phyloP scores from a whole-genome alignment of 176 grass and related monocot species.

The Themeda triandra region DNA sequence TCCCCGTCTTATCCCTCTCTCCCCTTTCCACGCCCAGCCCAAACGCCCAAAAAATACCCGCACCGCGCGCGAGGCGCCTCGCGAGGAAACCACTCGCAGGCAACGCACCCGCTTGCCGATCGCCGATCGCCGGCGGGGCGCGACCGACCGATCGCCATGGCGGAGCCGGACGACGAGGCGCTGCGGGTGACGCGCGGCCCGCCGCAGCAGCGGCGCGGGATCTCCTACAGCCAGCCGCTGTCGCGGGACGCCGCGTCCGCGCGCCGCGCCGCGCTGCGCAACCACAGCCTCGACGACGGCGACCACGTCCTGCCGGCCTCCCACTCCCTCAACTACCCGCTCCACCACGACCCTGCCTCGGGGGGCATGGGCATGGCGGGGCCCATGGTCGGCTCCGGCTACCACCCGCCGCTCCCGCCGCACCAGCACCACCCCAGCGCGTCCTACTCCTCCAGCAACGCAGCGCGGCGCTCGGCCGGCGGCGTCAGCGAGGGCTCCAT shows the following conservation, averaged over 20 bases:
- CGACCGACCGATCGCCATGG: slow-evolving; percentile 10
- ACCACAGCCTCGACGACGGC: slow-evolving; percentile 77
- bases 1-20: slow-evolving; percentile 39
- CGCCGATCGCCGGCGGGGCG: background rate
- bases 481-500: slow-evolving; percentile 52
- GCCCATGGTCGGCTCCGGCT: background rate
- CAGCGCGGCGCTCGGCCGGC: slow-evolving; percentile 2
- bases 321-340: slow-evolving; percentile 38
- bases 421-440: slow-evolving; percentile 31
- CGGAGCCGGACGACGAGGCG: slow-evolving; percentile 33
- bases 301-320: slow-evolving; percentile 34
- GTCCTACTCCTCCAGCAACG: slow-evolving; percentile 26
- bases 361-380: background rate
- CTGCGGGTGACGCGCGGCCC: background rate
- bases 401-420: slow-evolving; percentile 41
- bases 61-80: background rate
- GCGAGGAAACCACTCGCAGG: background rate
- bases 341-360: slow-evolving; percentile 34
- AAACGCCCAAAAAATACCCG: background rate
- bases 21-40: slow-evolving; percentile 6
- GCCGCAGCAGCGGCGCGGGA: slow-evolving; percentile 45
- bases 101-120: background rate
- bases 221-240: slow-evolving; percentile 89
- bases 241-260: slow-evolving; percentile 48
- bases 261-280: slow-evolving; percentile 54